phyloP scores from a whole-genome alignment of 768 basidiomycete genomes.

The Xerocomus potaroensis region DNA sequence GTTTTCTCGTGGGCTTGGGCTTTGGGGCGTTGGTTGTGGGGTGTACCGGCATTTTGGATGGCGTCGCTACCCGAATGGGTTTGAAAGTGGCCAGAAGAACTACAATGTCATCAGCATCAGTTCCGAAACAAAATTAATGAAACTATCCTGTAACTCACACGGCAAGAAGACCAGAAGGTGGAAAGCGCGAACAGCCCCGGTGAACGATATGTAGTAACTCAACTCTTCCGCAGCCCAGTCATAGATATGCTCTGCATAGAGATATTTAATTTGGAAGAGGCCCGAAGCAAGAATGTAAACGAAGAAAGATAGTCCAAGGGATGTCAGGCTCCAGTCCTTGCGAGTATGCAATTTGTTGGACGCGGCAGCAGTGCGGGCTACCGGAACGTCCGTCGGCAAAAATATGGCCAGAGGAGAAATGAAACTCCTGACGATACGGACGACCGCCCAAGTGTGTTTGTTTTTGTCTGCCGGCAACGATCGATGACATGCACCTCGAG shows the following conservation, averaged over 20 bases:
- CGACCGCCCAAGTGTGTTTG: constrained; percentile 5
- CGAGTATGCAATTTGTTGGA: constrained; percentile 55
- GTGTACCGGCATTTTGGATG: constrained; percentile 6
- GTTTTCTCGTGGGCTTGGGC: constrained; percentile 41
- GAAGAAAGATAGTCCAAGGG: constrained; percentile 62
- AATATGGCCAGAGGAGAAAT: constrained; percentile 69
- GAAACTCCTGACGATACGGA: constrained; percentile 39
- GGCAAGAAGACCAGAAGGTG: constrained; percentile 67
- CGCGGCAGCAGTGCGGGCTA: constrained; percentile 42
- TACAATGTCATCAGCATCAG: constrained; percentile 32
- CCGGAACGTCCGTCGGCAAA: constrained; percentile 48
- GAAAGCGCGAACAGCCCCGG: constrained; percentile 61
- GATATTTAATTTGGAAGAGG: constrained; percentile 69
- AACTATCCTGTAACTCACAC: constrained; percentile 38
- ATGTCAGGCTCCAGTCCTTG: constrained; percentile 72
- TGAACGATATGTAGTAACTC: constrained; percentile 70
- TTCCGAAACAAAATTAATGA: constrained; percentile 14
- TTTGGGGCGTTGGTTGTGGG: constrained; percentile 26
- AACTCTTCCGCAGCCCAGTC: constrained; percentile 65
- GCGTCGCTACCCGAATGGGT: constrained; percentile 27
- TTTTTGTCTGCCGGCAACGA: background rate
- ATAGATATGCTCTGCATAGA: constrained; percentile 73
- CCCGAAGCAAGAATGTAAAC: constrained; percentile 64
- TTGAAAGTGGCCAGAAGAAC: constrained; percentile 64
- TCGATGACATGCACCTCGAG: background rate